Percentiles rank a stretch among this genome's conserved stretches.
Evolutionary conservation across 164 flowering plant species (phyloP).

Genomic region (Aristolochia fimbriata): DNA sequence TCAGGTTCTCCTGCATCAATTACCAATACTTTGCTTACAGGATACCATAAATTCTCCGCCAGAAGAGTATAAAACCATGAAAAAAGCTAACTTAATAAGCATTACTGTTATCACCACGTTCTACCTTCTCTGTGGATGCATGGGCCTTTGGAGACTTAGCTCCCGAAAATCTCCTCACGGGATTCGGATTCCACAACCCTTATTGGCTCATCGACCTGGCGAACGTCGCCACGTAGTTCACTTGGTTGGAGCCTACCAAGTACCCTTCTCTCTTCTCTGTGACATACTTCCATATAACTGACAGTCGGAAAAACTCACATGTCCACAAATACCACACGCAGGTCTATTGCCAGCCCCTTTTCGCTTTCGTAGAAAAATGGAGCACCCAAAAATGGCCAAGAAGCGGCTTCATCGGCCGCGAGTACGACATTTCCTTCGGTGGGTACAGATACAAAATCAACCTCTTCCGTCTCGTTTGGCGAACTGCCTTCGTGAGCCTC

Average conservation of each 20-base stretch:
- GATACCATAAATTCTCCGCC: constrained; percentile 19
- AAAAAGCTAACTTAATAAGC: constrained; percentile 42
- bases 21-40: constrained; percentile 2
- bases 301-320: background rate
- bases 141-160: constrained; percentile 58
- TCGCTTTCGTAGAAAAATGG: constrained; percentile 57
- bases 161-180: constrained; percentile 62
- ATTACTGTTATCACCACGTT: constrained; percentile 39
- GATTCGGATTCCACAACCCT: constrained; percentile 52
- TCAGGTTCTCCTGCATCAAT: background rate
- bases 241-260: constrained; percentile 64
- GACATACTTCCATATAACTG: background rate
- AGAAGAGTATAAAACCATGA: constrained; percentile 53
- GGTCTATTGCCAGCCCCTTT: constrained; percentile 56
- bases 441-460: constrained; percentile 32
- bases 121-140: constrained; percentile 58
- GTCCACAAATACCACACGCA: constrained; percentile 7
- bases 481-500: constrained; percentile 35
- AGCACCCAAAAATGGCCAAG: constrained; percentile 35
- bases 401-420: constrained; percentile 31
- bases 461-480: constrained; percentile 47
- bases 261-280: constrained; percentile 3
- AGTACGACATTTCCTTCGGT: constrained; percentile 27
- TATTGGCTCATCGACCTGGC: constrained; percentile 63
- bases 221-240: constrained; percentile 52